Evolutionary conservation across 2,329 filamentous ascomycete genomes (phyloP), one percentile per base, ranked within the genome.

Genomic region (Neonectria faginata): DNA sequence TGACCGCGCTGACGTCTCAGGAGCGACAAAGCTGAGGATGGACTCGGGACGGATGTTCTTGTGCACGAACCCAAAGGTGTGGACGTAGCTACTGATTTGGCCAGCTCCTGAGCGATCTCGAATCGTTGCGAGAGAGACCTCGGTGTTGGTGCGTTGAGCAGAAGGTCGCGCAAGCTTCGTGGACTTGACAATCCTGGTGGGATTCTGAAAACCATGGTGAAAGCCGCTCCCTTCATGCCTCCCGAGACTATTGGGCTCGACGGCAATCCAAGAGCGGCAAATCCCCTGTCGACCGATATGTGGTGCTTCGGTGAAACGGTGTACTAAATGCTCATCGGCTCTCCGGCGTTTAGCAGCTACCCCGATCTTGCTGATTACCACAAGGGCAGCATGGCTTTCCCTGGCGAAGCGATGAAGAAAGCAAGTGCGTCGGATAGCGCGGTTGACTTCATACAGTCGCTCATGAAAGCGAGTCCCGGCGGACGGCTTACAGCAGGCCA

Each of bases 11-110:
- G 33, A 5, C 33, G 11, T 36, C 2, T 18, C 31, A 10, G 39
- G 9, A 16, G 39, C 41, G 14, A 31, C 47, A 2, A 62, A 25
- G 3, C 57, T 39, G 20, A 62, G 53, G 14, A 62, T 29, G 3
- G 54, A 57, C 29, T 62, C 60, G 7, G 60, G 60, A 14, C 60
- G 45, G 41, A 62, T 62, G 41, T 47, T 47, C 47, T 62, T 62
- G 41, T 62, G 60, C 2, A 62, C 60, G 16, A 62, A 62, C n/a
- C 51, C 44, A 11, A 62, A 62, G 8, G 47, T 57, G 16, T 62
- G 60, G 9, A 62, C 54, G 12, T 62, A 62, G 25, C 54, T 57
- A 31, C 31, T 3, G 60, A 62, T 29, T 62, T 62, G 18, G 60
- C 60, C 12, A 62, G 39, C 41, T 62, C 47, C 25, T 57, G 33